Percentiles rank a stretch among this genome's conserved stretches.
Evolutionary conservation across 331 rosid species (phyloP).

Genomic region (Rhamnella rubrinervis): DNA sequence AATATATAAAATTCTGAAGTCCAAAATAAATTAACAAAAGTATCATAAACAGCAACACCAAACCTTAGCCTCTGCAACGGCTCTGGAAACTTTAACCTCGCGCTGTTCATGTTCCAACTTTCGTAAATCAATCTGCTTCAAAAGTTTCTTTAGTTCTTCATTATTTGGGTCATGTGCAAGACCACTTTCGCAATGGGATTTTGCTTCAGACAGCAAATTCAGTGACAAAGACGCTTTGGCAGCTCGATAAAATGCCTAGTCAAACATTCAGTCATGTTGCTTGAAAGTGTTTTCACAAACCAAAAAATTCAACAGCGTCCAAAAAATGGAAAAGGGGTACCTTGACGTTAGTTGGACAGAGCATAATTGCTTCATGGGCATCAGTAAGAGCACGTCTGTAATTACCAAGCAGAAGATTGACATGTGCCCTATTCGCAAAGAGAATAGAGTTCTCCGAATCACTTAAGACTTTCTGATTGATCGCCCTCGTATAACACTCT

Average conservation of each 20-base stretch:
- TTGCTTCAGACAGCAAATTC: constrained; percentile 68
- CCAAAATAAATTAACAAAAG: constrained; percentile 23
- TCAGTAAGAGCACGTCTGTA: constrained; percentile 80
- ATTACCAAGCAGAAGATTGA: constrained; percentile 77
- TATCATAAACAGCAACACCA: constrained; percentile 14
- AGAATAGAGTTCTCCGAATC: constrained; percentile 60
- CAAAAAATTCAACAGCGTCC: not conserved
- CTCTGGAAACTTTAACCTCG: constrained; percentile 72
- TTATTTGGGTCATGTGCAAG: constrained; percentile 64
- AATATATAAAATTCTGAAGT: not conserved
- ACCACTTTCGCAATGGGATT: constrained; percentile 59
- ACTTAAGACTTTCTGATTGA: constrained; percentile 61
- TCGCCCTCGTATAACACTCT: constrained; percentile 86
- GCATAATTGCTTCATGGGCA: constrained; percentile 72
- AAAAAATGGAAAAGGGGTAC: constrained; percentile 30
- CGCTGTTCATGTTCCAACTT: constrained; percentile 57
- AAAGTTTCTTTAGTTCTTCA: constrained; percentile 66
- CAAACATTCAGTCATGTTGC: constrained; percentile 17
- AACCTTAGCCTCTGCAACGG: constrained; percentile 67
- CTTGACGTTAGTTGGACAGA: constrained; percentile 68
- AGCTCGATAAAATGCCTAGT: constrained; percentile 85
- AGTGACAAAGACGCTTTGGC: constrained; percentile 73
- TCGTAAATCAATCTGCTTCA: constrained; percentile 47
- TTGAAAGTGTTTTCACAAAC: not conserved
- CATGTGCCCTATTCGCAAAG: constrained; percentile 79